These are phyloP conservation scores for Pythium vanterpoolii DNA, from an alignment of 352 stramenopile species.

Conservation along the genomic window DNA sequence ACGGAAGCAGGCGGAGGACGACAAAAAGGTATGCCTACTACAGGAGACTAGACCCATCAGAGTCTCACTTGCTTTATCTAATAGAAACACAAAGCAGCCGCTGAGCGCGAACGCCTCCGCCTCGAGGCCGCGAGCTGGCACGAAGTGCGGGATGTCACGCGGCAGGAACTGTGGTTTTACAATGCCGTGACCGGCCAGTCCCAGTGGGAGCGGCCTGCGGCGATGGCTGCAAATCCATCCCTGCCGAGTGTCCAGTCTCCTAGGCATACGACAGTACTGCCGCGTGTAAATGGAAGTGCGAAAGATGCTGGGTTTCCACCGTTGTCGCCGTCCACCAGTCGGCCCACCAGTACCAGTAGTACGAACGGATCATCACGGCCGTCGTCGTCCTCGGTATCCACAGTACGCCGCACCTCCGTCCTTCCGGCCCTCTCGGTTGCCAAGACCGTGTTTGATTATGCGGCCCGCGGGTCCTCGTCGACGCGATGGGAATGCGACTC, in stretches of 20 bases:
- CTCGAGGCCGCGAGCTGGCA: slow-evolving; percentile 44
- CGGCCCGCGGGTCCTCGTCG: slow-evolving; percentile 16
- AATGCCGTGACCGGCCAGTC: slow-evolving; percentile 64
- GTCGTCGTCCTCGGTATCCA: not conserved
- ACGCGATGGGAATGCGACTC: slow-evolving; percentile 69
- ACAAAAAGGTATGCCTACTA: slow-evolving; percentile 22
- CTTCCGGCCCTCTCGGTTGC: slow-evolving; percentile 1
- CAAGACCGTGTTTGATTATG: slow-evolving; percentile 28
- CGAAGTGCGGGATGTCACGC: slow-evolving; percentile 66
- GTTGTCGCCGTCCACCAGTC: slow-evolving; percentile 17
- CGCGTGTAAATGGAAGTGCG: not conserved
- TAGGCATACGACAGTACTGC: not conserved
- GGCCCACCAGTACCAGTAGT: slow-evolving; percentile 14
- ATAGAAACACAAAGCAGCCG: slow-evolving; percentile 9
- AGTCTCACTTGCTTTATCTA: not conserved
- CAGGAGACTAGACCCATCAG: not conserved
- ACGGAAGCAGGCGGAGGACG: slow-evolving; percentile 28
- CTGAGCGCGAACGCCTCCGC: not conserved
- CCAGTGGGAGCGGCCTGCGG: slow-evolving; percentile 62
- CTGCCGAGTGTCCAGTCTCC: not conserved
- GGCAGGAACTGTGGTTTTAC: slow-evolving; percentile 79
- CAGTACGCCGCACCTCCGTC: not conserved
- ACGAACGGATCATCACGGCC: not conserved
- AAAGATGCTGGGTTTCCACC: slow-evolving; percentile 10
- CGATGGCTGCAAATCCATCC: slow-evolving; percentile 21